Evolutionary conservation across 352 stramenopile genomes (phyloP).

Genomic region (Hyaloperonospora brassicae): DNA sequence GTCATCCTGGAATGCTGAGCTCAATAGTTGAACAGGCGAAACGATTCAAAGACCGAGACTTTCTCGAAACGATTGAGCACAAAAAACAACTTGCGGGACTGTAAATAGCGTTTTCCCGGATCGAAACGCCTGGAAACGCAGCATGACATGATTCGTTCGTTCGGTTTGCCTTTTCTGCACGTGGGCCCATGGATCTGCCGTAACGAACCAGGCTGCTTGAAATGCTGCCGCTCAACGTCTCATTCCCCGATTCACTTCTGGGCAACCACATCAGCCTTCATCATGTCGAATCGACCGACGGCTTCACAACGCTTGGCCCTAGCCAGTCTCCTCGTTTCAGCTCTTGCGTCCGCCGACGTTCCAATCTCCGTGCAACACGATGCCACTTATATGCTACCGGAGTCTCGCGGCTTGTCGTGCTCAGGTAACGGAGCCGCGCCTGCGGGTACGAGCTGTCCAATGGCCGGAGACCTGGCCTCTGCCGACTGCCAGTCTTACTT

Average conservation of each 20-base stretch:
- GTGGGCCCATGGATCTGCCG: too few species aligned
- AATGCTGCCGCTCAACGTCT: neutral
- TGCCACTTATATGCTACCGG: slow-evolving; percentile 17
- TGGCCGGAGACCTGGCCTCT: slow-evolving; percentile 17
- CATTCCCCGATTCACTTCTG: slow-evolving; percentile 17
- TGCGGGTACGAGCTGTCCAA: slow-evolving; percentile 7
- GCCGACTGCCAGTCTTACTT: slow-evolving; percentile 14
- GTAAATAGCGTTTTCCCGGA: too few species aligned
- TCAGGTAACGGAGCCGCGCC: slow-evolving; percentile 12
- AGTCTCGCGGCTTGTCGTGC: slow-evolving; percentile 17
- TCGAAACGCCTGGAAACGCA: too few species aligned
- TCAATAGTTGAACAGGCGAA: too few species aligned
- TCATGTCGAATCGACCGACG: slow-evolving; percentile 8
- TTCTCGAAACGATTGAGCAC: too few species aligned
- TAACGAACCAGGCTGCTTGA: too few species aligned
- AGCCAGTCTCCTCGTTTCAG: slow-evolving; percentile 6
- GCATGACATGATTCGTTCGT: too few species aligned
- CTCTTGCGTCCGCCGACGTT: slow-evolving; percentile 12
- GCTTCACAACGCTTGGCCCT: slow-evolving; percentile 9
- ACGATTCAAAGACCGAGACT: too few species aligned
- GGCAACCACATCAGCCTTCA: slow-evolving; percentile 8
- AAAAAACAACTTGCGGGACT: too few species aligned
- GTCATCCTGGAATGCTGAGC: too few species aligned
- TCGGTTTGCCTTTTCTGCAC: too few species aligned
- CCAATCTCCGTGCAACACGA: slow-evolving; percentile 16